Evolutionary conservation across 2,329 filamentous ascomycete genomes (phyloP).

Genomic region (Aureobasidium sp.): DNA sequence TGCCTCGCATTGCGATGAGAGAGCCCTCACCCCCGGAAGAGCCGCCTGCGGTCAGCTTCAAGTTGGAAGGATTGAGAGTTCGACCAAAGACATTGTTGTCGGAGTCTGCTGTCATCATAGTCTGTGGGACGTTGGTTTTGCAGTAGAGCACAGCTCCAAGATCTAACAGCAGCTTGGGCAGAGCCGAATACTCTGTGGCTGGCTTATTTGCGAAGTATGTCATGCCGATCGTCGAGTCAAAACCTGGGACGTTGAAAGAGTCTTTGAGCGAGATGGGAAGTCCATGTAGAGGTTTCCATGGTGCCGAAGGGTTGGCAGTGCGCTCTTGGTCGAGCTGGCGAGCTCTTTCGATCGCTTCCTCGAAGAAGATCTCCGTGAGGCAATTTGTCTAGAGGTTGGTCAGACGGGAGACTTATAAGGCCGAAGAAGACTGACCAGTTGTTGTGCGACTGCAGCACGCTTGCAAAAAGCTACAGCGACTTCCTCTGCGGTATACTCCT

Average conservation of each 20-base stretch:
- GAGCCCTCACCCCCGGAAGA: constrained; percentile 60
- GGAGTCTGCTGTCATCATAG: constrained; percentile 29
- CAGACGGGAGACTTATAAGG: neutral
- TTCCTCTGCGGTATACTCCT: constrained; percentile 24
- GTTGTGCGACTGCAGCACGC: constrained; percentile 28
- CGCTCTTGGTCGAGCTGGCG: constrained; percentile 22
- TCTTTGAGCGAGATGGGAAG: constrained; percentile 54
- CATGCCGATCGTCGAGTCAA: constrained; percentile 54
- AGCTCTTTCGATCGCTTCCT: constrained; percentile 27
- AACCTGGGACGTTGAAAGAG: constrained; percentile 53
- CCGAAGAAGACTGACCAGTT: constrained; percentile 18
- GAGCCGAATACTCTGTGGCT: constrained; percentile 26
- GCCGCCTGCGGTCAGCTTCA: constrained; percentile 55
- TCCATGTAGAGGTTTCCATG: constrained; percentile 38
- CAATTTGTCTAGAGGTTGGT: constrained; percentile 21
- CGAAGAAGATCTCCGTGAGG: constrained; percentile 37
- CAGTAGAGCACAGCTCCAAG: constrained; percentile 46
- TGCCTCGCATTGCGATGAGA: constrained; percentile 52
- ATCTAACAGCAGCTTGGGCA: constrained; percentile 32
- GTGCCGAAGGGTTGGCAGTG: constrained; percentile 18
- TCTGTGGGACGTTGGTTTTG: constrained; percentile 49
- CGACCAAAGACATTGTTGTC: constrained; percentile 36
- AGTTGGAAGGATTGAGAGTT: constrained; percentile 56
- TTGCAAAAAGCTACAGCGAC: constrained; percentile 36
- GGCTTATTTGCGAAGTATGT: constrained; percentile 41